Base-by-base conservation (phyloP, 164 flowering plant species). In the Liquidambar formosana region DNA sequence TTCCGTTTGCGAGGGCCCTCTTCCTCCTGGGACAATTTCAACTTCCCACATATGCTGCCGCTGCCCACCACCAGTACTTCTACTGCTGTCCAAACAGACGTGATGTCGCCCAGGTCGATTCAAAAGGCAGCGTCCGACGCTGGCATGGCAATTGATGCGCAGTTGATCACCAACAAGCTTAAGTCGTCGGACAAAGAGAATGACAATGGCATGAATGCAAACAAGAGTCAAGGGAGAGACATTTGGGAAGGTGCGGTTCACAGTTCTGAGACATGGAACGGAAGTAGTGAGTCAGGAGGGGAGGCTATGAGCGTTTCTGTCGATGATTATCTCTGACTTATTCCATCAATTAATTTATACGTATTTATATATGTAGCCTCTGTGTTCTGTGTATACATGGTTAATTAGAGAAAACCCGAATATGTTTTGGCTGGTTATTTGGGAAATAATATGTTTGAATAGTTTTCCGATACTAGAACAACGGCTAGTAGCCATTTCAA, bases 111-210 rank as follows among this genome's bases (percentile, higher is more conserved):
- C 5, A 76, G 72, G 63, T 84, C 86, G 0, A 75, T 90, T 22
- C 92, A 86, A 72, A 84, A 64, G 66, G 86, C 75, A 1, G 96
- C 96, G 1, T 80, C 93, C 3, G 88, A 85, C 48, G 96, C 93
- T 1, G 96, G 88, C 43, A 79, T 79, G 86, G 86, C 83, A 0
- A 63, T 86, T 8, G 94, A 89, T 44, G 85, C 82, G 0, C 78
- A 71, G 25, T 21, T 79, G 54, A 57, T 27, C 8, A 41, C 26
- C 0, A 19, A 46, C 2, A 46, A 13, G 49, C 0, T 41, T 53
- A 45, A 57, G 38, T 46, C 27, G 23, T n/a, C n/a, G n/a, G n/a
- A n/a, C n/a, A n/a, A n/a, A n/a, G n/a, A n/a, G n/a, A n/a, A n/a
- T n/a, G 16, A 25, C 18, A 62, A 51, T 10, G 33, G 12, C 66